phyloP scores from a whole-genome alignment of 345 rosid species.

The Aquilaria sinensis region DNA sequence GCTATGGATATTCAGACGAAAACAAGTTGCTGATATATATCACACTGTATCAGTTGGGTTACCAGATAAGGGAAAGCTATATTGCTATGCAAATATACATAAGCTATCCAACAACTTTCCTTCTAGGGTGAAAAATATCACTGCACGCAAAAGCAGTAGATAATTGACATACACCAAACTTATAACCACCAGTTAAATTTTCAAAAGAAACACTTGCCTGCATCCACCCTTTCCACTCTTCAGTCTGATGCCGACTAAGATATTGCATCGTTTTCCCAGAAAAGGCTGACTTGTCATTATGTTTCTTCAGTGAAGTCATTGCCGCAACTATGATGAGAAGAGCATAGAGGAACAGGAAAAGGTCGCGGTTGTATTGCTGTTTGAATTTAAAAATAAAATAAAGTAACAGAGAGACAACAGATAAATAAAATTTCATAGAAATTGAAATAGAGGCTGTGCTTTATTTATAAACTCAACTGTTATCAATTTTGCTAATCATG shows the following conservation, averaged over 20 bases:
- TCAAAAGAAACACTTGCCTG: slow-evolving; percentile 61
- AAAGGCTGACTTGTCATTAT: slow-evolving; percentile 65
- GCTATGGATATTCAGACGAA: too few relatives aligned
- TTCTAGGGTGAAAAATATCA: background rate
- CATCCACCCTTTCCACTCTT: slow-evolving; percentile 99
- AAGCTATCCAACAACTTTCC: background rate
- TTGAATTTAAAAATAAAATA: slow-evolving; percentile 9
- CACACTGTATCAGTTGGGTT: too few relatives aligned
- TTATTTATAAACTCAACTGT: too few relatives aligned
- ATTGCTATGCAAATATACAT: background rate
- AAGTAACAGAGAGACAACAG: background rate
- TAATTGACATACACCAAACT: background rate
- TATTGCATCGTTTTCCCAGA: slow-evolving; percentile 75
- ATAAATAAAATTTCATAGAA: too few relatives aligned
- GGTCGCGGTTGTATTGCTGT: slow-evolving; percentile 94
- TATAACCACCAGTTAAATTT: background rate
- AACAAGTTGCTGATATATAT: too few relatives aligned
- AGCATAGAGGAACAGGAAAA: slow-evolving; percentile 78
- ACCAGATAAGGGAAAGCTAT: background rate
- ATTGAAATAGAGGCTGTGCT: too few relatives aligned
- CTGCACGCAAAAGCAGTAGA: background rate
- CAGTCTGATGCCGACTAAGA: slow-evolving; percentile 95
- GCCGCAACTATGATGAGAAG: slow-evolving; percentile 84
- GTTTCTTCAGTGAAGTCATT: slow-evolving; percentile 86
- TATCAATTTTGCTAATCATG: too few relatives aligned